Percentiles rank a stretch among this genome's conserved stretches.
phyloP scores from a whole-genome alignment of 2,329 filamentous ascomycete genomes.

The Sporothrix pseudoabietina region DNA sequence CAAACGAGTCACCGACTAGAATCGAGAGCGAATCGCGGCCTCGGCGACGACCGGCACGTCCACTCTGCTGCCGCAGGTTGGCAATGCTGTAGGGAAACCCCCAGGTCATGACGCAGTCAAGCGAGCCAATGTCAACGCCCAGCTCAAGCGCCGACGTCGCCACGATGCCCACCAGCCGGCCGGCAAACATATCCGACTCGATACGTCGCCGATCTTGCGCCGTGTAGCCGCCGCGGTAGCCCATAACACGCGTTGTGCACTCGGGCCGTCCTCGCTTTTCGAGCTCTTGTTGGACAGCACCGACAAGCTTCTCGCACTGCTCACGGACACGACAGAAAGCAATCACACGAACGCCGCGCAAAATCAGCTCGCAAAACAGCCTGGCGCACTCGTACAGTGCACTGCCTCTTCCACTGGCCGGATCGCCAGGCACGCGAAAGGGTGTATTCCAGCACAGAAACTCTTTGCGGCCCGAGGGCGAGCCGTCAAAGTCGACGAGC shows the following conservation, averaged over 20 bases:
- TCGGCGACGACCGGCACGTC: slow-evolving; percentile 82
- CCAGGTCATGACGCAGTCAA: slow-evolving; percentile 91
- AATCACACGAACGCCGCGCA: slow-evolving; percentile 87
- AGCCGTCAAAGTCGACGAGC: slow-evolving; percentile 88
- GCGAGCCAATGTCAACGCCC: slow-evolving; percentile 89
- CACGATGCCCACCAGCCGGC: slow-evolving; percentile 87
- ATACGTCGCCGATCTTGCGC: slow-evolving; percentile 85
- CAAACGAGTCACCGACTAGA: slow-evolving; percentile 83
- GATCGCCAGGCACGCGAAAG: slow-evolving; percentile 84
- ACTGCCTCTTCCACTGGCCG: slow-evolving; percentile 81
- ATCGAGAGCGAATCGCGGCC: slow-evolving; percentile 94
- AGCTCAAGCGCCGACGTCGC: slow-evolving; percentile 92
- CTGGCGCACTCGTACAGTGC: slow-evolving; percentile 83
- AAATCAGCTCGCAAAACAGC: slow-evolving; percentile 84
- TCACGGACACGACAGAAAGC: slow-evolving; percentile 88
- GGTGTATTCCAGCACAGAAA: slow-evolving; percentile 98
- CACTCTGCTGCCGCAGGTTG: slow-evolving; percentile 91
- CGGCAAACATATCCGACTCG: slow-evolving; percentile 95
- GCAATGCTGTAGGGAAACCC: slow-evolving; percentile 96
- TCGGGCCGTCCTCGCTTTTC: slow-evolving; percentile 71
- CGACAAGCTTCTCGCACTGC: slow-evolving; percentile 82
- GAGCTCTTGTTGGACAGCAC: slow-evolving; percentile 77
- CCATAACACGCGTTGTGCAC: slow-evolving; percentile 81
- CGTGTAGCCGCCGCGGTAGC: slow-evolving; percentile 93
- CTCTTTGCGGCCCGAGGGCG: slow-evolving; percentile 88